Evolutionary conservation across 2,329 filamentous ascomycete species (phyloP).

Genomic region (Sclerotinia sclerotiorum): DNA sequence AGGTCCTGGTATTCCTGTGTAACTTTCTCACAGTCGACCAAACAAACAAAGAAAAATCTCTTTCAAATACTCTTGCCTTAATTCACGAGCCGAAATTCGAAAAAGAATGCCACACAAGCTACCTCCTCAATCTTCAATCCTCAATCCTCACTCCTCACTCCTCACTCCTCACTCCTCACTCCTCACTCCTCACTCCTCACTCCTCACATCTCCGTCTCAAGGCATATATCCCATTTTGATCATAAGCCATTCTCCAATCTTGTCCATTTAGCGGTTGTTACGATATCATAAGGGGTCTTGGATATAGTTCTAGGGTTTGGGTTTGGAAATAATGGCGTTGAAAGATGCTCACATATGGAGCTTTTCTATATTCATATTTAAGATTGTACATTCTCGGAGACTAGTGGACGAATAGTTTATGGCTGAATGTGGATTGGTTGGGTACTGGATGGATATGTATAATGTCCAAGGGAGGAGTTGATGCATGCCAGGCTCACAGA

Average conservation of each 20-base stretch:
- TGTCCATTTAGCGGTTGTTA: not conserved
- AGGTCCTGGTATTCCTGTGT: conserved; percentile 3
- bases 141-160: not conserved
- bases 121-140: too few species aligned
- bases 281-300: not conserved
- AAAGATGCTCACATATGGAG: not conserved
- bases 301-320: not conserved
- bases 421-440: not conserved
- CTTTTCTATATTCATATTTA: not conserved
- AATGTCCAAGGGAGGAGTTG: not conserved
- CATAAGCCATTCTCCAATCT: not conserved
- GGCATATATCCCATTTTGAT: not conserved
- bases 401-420: not conserved
- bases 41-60: not conserved
- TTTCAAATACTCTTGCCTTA: not conserved
- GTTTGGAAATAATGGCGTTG: conserved; percentile 9
- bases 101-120: not conserved
- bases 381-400: not conserved
- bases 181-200: not conserved
- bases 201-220: not conserved
- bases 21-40: not conserved
- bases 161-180: not conserved
- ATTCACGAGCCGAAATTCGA: not conserved
- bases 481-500: not conserved
- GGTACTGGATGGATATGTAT: not conserved